A percentile compares a stretch with the other conserved stretches of the same genome.
Evolutionary conservation across 202 grass and related monocot genomes (phyloP).

Genomic region (Setaria italica): DNA sequence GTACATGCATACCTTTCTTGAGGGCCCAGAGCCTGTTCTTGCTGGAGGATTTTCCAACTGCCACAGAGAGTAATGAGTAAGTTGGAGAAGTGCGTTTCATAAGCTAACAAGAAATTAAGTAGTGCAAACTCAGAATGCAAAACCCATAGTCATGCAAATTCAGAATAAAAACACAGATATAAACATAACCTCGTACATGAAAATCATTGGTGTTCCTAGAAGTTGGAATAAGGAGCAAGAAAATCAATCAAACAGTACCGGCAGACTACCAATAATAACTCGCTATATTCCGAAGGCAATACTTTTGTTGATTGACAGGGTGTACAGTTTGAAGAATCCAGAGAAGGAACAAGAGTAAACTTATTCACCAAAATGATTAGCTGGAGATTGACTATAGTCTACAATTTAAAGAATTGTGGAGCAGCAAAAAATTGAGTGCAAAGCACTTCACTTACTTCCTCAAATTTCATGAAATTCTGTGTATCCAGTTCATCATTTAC

Average conservation of each 20-base stretch:
- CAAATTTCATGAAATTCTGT: slow-evolving; percentile 97
- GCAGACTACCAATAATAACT: not conserved
- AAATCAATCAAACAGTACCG: slow-evolving; percentile 26
- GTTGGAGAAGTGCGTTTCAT: not conserved
- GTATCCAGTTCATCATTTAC: slow-evolving; percentile 96
- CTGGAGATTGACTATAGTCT: not conserved
- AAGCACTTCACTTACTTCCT: slow-evolving; percentile 67
- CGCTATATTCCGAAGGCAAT: slow-evolving; percentile 38
- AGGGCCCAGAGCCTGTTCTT: slow-evolving; percentile 78
- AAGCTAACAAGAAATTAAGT: not conserved
- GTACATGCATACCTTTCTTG: slow-evolving; percentile 80
- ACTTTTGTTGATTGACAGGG: slow-evolving; percentile 25
- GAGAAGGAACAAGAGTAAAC: slow-evolving; percentile 30
- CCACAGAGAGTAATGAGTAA: slow-evolving; percentile 32
- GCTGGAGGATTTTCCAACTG: slow-evolving; percentile 88
- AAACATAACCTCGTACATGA: not conserved
- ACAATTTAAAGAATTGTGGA: not conserved
- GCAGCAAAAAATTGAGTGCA: slow-evolving; percentile 36
- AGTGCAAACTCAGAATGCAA: slow-evolving; percentile 6
- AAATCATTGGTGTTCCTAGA: slow-evolving; percentile 15
- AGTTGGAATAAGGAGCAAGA: slow-evolving; percentile 42
- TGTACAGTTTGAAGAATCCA: slow-evolving; percentile 25
- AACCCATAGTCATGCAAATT: slow-evolving; percentile 10
- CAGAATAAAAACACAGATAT: slow-evolving; percentile 8
- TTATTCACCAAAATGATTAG: slow-evolving; percentile 13